A percentile compares a stretch with the other conserved stretches of the same genome.
phyloP scores from a whole-genome alignment of 2,329 filamentous ascomycete species.

The Fusarium nanum region DNA sequence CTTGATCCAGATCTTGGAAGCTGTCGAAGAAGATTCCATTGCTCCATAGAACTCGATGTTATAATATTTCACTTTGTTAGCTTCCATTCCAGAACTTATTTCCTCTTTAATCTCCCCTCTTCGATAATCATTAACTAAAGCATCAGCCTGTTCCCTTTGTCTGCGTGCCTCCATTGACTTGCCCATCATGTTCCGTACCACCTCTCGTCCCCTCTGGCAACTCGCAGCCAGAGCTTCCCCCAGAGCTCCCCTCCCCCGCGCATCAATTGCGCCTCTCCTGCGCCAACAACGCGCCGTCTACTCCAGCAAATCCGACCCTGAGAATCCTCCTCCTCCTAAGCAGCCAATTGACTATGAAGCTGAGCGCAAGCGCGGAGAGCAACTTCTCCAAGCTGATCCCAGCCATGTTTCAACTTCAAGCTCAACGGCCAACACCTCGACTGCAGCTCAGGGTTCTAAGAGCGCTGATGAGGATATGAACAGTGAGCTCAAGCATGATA shows the following conservation, averaged over 20 bases:
- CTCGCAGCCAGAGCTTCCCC: constrained; percentile 34
- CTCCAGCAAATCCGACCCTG: constrained; percentile 40
- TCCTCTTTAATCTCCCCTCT: neutral
- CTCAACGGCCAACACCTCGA: constrained; percentile 62
- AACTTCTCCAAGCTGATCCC: constrained; percentile 70
- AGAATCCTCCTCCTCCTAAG: constrained; percentile 40
- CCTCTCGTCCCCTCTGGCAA: constrained; percentile 42
- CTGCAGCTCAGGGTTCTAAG: constrained; percentile 41
- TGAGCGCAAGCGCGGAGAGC: constrained; percentile 65
- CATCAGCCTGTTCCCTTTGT: neutral
- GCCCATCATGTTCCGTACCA: constrained; percentile 48
- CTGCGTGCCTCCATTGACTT: too few species aligned
- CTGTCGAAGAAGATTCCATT: constrained; percentile 20
- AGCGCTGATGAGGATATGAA: constrained; percentile 45
- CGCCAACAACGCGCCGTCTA: constrained; percentile 39
- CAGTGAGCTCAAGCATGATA: constrained; percentile 57
- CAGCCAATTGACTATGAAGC: constrained; percentile 62
- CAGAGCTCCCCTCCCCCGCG: constrained; percentile 1
- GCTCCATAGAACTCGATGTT: constrained; percentile 16
- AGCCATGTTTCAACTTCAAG: constrained; percentile 71
- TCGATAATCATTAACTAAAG: neutral
- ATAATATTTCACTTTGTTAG: constrained; percentile 18
- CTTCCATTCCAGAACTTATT: constrained; percentile 2
- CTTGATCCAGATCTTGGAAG: constrained; percentile 29
- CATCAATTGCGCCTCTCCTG: constrained; percentile 23